Evolutionary conservation across 2,329 filamentous ascomycete genomes (phyloP), one percentile per base, ranked within the genome.

Genomic region (Cladosporium sp.): DNA sequence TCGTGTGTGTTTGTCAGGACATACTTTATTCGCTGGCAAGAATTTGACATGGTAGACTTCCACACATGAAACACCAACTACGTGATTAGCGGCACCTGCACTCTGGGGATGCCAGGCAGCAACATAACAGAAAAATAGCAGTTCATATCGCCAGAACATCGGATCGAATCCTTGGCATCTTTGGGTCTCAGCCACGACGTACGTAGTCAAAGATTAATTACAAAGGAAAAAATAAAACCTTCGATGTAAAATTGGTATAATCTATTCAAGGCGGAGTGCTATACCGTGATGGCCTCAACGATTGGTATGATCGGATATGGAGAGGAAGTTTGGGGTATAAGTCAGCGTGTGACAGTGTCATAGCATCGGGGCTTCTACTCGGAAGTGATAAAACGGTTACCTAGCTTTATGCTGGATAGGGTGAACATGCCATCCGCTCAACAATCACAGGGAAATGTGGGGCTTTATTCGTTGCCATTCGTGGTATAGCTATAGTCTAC

Each of bases 91-190:
- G 41, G 41, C 41, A 21, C n/a, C 8, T 47, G 41, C n/a, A 47
- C n/a, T 47, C 41, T 47, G n/a, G n/a, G 41, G 41, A 24, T 47
- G 28, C 52, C 52, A 55, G 52, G 52, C 52, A 55, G 52, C 28
- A 30, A 55, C 28, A 55, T 55, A 47, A 4, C n/a, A 47, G n/a
- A 4, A 30, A 6, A n/a, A 7, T 6, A 21, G n/a, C 8, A 21
- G n/a, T 55, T 32, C 28, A 55, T 21, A 10, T 34, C 28, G 18
- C 26, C 52, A 32, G 18, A 55, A 55, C n/a, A 21, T 6, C 52
- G 52, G 52, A 30, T 34, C 52, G 11, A 21, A 7, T 21, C 30
- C 52, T 55, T 55, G 52, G 52, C 52, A 55, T 18, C 28, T 54
- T 54, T 15, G 18, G 3, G 51, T 21, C 52, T 55, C 28, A 55